Evolutionary conservation across 2,329 filamentous ascomycete species (phyloP), one percentile per base, ranked within the genome.

Genomic region (Metarhizium anisopliae): DNA sequence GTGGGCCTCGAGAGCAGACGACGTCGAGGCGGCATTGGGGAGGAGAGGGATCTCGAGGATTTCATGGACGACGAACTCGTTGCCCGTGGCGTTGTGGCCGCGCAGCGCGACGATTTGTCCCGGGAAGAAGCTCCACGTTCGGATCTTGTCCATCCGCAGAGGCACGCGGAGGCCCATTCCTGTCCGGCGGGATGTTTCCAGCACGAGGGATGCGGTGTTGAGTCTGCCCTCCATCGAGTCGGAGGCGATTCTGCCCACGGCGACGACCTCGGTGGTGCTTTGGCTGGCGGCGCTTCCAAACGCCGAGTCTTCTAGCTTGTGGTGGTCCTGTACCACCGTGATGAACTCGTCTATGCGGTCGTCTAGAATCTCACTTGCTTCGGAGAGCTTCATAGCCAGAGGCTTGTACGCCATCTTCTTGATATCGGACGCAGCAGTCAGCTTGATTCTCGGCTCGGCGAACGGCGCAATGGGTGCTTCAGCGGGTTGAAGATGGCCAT

Each of bases 331-430:
- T 5, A 95, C 78, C 2, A 91, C 70, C n/a, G 77, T 74, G 57
- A 84, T 79, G 65, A 96, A 96, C 59, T 92, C 90, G 64, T 97
- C 91, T 74, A 99, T 96, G 63, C 91, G 82, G 71, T 97, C 93
- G 71, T 99, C 94, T 7, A 97, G 80, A 49, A 96, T 89, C 69
- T 96, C 92, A 4, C 93, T 95, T 0, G 90, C 85, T 68, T 96
- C 92, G 5, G 90, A 92, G 6, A 94, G 78, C 66, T 96, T 95
- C 91, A 97, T 96, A 2, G 90, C 87, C 78, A 97, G 86, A 2
- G 91, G 89, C 67, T 92, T 94, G 72, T 97, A 99, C 1, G 78
- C 84, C 62, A 96, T 86, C 68, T 96, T 96, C 68, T 92, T 91
- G 65, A 90, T 81, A 68, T 97, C 93, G 1, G 90, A 93, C 58